These are phyloP conservation scores for Clavariopsis aquatica DNA, from an alignment of 495 filamentous ascomycete genomes.

Conservation along the genomic window DNA sequence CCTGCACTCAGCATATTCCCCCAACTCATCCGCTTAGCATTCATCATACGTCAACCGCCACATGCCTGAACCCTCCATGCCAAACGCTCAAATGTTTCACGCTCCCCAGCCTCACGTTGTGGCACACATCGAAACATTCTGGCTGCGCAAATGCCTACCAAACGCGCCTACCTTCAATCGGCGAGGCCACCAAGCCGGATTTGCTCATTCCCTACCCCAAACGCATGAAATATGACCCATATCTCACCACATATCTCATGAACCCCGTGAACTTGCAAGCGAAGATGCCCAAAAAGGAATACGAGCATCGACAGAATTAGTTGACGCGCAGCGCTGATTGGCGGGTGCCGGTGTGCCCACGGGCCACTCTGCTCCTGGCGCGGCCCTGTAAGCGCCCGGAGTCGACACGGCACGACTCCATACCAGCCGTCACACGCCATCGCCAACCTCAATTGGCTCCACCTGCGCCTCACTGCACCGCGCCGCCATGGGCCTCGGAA, in stretches of 20 bases:
- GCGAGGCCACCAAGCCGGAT: neutral
- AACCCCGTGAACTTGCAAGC: neutral
- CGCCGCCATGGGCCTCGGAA: conserved; percentile 2
- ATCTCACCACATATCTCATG: neutral
- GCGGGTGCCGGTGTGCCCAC: neutral
- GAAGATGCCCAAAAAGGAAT: neutral
- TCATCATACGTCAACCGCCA: neutral
- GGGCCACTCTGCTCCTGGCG: neutral
- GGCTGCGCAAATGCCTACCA: neutral
- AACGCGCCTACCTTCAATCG: neutral
- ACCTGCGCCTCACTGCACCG: conserved; percentile 23
- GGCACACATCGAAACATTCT: neutral
- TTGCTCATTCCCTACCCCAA: neutral
- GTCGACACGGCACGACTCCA: conserved; percentile 9
- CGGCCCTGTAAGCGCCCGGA: conserved; percentile 26
- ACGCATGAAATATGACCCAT: neutral
- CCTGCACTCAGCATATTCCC: neutral
- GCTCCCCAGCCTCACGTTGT: no score
- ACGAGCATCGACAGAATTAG: neutral
- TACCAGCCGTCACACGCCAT: conserved; percentile 14
- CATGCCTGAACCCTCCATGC: neutral
- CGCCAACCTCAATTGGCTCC: conserved; percentile 25
- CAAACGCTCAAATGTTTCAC: neutral
- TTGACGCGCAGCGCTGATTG: conserved; percentile 9
- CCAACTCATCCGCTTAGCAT: neutral